Conservation (phyloP, 2,329 filamentous ascomycete genomes). For the Aureobasidium sp. region DNA sequence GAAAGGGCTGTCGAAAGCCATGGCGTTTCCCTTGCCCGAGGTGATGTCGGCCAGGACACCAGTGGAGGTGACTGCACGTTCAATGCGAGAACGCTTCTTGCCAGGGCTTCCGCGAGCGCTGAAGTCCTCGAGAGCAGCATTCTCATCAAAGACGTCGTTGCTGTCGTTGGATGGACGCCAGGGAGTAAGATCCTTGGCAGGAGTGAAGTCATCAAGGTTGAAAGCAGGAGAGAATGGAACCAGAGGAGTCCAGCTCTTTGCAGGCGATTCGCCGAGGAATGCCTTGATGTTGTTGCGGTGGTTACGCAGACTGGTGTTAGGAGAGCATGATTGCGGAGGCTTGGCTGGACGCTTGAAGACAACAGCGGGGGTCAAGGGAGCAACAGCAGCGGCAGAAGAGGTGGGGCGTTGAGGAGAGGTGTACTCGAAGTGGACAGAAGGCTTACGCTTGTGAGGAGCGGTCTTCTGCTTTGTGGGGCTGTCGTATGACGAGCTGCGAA, state of each 20-base stretch:
- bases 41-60: slow-evolving; percentile 55
- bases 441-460: slow-evolving; percentile 19
- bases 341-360: slow-evolving; percentile 64
- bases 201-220: slow-evolving; percentile 32
- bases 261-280: slow-evolving; percentile 67
- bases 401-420: slow-evolving; percentile 60
- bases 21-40: slow-evolving; percentile 28
- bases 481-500: slow-evolving; percentile 86
- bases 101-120: slow-evolving; percentile 54
- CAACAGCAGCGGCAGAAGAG: slow-evolving; percentile 53
- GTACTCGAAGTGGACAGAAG: slow-evolving; percentile 31
- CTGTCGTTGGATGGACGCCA: neutral
- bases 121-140: slow-evolving; percentile 26
- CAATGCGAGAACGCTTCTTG: slow-evolving; percentile 56
- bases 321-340: slow-evolving; percentile 71
- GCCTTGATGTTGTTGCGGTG: slow-evolving; percentile 76
- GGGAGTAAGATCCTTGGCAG: neutral
- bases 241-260: slow-evolving; percentile 45
- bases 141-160: slow-evolving; percentile 8
- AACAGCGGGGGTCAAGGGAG: slow-evolving; percentile 68
- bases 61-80: slow-evolving; percentile 53
- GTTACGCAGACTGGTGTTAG: slow-evolving; percentile 82
- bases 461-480: slow-evolving; percentile 61
- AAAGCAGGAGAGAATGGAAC: slow-evolving; percentile 60
- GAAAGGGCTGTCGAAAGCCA: slow-evolving; percentile 20